Evolutionary conservation across 805 yeast species (phyloP).

Genomic region (Citeromyces nyonsensis): DNA sequence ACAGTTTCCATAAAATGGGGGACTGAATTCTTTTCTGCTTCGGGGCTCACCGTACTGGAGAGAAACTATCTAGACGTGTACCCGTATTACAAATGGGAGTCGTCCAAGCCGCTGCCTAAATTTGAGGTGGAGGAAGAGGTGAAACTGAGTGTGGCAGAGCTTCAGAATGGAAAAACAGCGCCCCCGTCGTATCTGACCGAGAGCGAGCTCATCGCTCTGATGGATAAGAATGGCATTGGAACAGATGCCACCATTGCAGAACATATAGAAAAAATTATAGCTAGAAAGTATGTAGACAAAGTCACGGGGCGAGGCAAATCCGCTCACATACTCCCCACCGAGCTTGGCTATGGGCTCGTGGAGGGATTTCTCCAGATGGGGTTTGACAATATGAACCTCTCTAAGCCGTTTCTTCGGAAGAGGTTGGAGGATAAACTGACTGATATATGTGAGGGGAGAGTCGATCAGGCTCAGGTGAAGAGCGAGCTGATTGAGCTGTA

Average conservation of each 20-base stretch:
- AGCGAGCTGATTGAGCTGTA: constrained; percentile 39
- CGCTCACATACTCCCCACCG: constrained; percentile 54
- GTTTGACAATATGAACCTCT: constrained; percentile 52
- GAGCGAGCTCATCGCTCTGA: constrained; percentile 76
- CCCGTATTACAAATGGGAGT: constrained; percentile 67
- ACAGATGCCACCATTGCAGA: constrained; percentile 99
- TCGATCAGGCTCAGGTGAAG: constrained; percentile 36
- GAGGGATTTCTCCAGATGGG: constrained; percentile 79
- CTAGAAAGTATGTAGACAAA: constrained; percentile 50
- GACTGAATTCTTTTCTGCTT: constrained; percentile 50
- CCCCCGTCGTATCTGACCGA: constrained; percentile 84
- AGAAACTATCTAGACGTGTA: constrained; percentile 72
- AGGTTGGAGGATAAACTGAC: constrained; percentile 55
- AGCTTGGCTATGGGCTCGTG: constrained; percentile 72
- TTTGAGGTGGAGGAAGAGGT: constrained; percentile 43
- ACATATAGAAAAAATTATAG: constrained; percentile 71
- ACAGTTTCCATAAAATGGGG: constrained; percentile 64
- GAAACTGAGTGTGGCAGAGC: constrained; percentile 34
- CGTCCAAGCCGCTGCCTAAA: constrained; percentile 46
- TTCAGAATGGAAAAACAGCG: constrained; percentile 62
- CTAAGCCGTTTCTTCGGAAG: constrained; percentile 80
- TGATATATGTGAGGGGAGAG: constrained; percentile 52
- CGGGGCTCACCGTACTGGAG: constrained; percentile 64
- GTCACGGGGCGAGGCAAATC: constrained; percentile 19
- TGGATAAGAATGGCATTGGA: constrained; percentile 97